These are phyloP conservation scores for Phytophthora sojae DNA, from an alignment of 352 stramenopile genomes.

Conservation along the genomic window DNA sequence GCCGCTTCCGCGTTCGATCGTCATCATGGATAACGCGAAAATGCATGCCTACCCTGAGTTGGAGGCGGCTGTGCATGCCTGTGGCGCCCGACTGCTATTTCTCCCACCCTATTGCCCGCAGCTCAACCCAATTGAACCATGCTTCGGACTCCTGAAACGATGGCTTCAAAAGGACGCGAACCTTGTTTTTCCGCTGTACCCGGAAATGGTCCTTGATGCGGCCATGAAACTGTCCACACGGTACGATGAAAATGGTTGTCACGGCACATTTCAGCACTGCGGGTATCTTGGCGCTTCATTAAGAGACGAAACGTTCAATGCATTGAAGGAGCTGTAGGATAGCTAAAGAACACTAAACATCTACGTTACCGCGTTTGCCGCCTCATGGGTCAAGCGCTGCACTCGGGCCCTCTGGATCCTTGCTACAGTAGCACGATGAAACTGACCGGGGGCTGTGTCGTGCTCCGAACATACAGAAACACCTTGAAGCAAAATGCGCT, in stretches of 20 bases:
- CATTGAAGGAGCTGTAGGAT: not conserved
- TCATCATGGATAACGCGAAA: slow-evolving; percentile 20
- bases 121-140: slow-evolving; percentile 18
- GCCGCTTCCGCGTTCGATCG: not conserved
- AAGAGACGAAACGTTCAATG: slow-evolving; percentile 3
- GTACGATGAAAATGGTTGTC: slow-evolving; percentile 1
- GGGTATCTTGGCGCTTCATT: not conserved
- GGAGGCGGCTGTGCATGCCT: slow-evolving; percentile 5
- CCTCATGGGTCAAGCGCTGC: slow-evolving; percentile 7
- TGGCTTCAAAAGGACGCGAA: slow-evolving; percentile 9
- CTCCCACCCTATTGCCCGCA: slow-evolving; percentile 1
- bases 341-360: not conserved
- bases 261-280: slow-evolving; percentile 1
- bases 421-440: slow-evolving; percentile 4
- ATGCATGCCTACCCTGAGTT: slow-evolving; percentile 13
- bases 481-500: slow-evolving; percentile 6
- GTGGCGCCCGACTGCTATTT: slow-evolving; percentile 11
- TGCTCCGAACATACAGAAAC: slow-evolving; percentile 1
- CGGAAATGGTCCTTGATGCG: slow-evolving; percentile 1
- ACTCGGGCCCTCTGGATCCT: slow-evolving; percentile 2
- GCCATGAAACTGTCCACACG: slow-evolving; percentile 8
- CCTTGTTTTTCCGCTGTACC: slow-evolving; percentile 7
- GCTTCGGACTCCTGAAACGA: slow-evolving; percentile 6
- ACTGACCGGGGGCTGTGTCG: slow-evolving; percentile 1
- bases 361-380: not conserved